These are phyloP conservation scores for Nakazawaea molendinolei DNA, from an alignment of 805 yeast genomes.

Conservation along the genomic window DNA sequence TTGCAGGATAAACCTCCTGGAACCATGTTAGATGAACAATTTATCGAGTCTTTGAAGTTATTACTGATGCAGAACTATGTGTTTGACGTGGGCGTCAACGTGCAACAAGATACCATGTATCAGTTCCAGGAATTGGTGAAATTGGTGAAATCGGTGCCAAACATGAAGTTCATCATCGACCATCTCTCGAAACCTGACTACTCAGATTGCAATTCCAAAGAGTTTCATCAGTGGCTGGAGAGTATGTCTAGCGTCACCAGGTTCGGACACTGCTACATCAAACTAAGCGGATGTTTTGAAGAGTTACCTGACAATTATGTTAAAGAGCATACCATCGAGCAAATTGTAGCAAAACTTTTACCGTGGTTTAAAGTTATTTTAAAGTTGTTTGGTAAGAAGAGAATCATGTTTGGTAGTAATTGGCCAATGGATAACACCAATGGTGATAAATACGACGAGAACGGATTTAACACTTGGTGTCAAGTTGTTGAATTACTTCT, in stretches of 20 bases:
- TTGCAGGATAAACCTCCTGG: slow-evolving; percentile 36
- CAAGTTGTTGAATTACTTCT: slow-evolving; percentile 17
- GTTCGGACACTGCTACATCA: slow-evolving; percentile 22
- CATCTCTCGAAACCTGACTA: slow-evolving; percentile 10
- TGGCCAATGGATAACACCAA: slow-evolving; percentile 12
- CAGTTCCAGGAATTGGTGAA: slow-evolving; percentile 31
- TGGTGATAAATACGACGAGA: slow-evolving; percentile 4
- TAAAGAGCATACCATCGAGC: background rate
- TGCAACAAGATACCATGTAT: slow-evolving; percentile 24
- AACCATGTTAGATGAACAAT: slow-evolving; percentile 22
- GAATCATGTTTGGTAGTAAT: slow-evolving; percentile 8
- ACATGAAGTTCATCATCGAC: slow-evolving; percentile 25
- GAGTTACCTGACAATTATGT: slow-evolving; percentile 3
- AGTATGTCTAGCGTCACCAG: slow-evolving; percentile 14
- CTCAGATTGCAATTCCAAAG: slow-evolving; percentile 4
- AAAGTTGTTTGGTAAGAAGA: slow-evolving; percentile 3
- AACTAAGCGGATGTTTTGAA: slow-evolving; percentile 33
- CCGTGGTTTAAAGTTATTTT: slow-evolving; percentile 7
- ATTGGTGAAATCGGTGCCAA: slow-evolving; percentile 22
- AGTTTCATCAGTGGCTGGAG: slow-evolving; percentile 7
- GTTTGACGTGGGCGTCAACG: slow-evolving; percentile 38
- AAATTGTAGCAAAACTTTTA: background rate
- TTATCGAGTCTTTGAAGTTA: slow-evolving; percentile 29
- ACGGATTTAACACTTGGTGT: slow-evolving; percentile 20
- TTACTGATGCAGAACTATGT: slow-evolving; percentile 21